Evolutionary conservation across 208 protist genomes (phyloP), one percentile per base, ranked within the genome.

Genomic region (Leishmania major): DNA sequence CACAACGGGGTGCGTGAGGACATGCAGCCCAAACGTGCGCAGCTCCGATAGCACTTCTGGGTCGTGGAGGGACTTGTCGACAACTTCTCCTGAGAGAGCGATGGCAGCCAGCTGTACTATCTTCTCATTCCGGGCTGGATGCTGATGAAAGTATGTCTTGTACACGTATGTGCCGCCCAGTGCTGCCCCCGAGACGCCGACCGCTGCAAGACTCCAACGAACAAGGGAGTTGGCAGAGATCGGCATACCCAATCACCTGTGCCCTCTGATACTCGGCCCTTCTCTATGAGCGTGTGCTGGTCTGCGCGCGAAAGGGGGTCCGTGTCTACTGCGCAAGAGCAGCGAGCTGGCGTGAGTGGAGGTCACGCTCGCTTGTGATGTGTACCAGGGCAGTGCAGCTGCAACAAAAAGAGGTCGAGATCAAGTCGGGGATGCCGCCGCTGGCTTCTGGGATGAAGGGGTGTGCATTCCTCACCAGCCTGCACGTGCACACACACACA

Each of bases 51-150:
- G 82, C 64, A 95, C 88, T 75, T 90, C 89, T n/a, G 81, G 81
- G 66, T 92, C 90, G 73, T 79, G 84, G 76, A 89, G 84, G 60
- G 82, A 91, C 73, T 86, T 87, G n/a, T 84, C 66, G 28, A 96
- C 84, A 8, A 96, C 91, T 70, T 92, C 90, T 67, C 87, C 87
- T 6, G 93, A 96, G n/a, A 97, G 88, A 7, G 92, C 89, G 25
- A 96, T 80, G 22, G 94, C 94, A 13, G 93, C 91, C 19, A 97
- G 59, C 64, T 91, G 91, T 17, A 97, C 49, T 19, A 96, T 82
- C 51, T 88, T 87, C n/a, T 91, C 87, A 73, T 96, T 91, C n/a
- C 88, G 70, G 49, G 10, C 64, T 40, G 82, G 82, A 37, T 73
- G 62, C 15, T 31, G 70, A 28, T 78, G 77, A 31, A 83, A 35